These are phyloP conservation scores for Halophytophthora batemanensis DNA, from an alignment of 352 stramenopile genomes.

Conservation along the genomic window DNA sequence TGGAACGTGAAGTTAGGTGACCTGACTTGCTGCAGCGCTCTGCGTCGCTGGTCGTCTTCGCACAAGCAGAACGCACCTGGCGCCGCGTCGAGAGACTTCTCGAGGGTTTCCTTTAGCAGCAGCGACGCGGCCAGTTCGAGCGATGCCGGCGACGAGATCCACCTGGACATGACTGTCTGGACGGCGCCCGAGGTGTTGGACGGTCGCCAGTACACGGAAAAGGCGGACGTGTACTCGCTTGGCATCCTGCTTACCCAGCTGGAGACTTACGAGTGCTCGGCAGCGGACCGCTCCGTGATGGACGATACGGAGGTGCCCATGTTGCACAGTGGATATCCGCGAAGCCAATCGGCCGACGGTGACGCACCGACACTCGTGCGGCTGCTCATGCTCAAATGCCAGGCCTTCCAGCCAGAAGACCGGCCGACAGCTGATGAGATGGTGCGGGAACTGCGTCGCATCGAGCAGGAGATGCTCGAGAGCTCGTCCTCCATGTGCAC, in stretches of 20 bases:
- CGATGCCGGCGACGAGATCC: slow-evolving; percentile 21
- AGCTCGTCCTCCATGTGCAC: slow-evolving; percentile 13
- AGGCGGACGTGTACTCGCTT: slow-evolving; percentile 47
- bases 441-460: slow-evolving; percentile 27
- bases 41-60: slow-evolving; percentile 34
- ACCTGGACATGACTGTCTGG: slow-evolving; percentile 51
- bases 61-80: slow-evolving; percentile 9
- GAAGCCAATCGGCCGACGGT: slow-evolving; percentile 8
- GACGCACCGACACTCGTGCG: slow-evolving; percentile 29
- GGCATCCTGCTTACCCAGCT: slow-evolving; percentile 36
- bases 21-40: slow-evolving; percentile 38
- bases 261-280: slow-evolving; percentile 36
- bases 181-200: slow-evolving; percentile 41
- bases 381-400: slow-evolving; percentile 37
- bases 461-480: slow-evolving; percentile 22
- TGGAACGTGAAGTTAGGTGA: slow-evolving; percentile 47
- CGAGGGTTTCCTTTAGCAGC: slow-evolving; percentile 11
- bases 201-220: slow-evolving; percentile 41
- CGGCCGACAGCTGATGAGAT: slow-evolving; percentile 32
- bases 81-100: neutral
- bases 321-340: slow-evolving; percentile 25
- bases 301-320: slow-evolving; percentile 42
- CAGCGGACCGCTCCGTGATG: slow-evolving; percentile 30
- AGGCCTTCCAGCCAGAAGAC: slow-evolving; percentile 43
- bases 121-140: slow-evolving; percentile 9